Conservation (phyloP, 345 rosid species). For the Aurinia saxatilis region DNA sequence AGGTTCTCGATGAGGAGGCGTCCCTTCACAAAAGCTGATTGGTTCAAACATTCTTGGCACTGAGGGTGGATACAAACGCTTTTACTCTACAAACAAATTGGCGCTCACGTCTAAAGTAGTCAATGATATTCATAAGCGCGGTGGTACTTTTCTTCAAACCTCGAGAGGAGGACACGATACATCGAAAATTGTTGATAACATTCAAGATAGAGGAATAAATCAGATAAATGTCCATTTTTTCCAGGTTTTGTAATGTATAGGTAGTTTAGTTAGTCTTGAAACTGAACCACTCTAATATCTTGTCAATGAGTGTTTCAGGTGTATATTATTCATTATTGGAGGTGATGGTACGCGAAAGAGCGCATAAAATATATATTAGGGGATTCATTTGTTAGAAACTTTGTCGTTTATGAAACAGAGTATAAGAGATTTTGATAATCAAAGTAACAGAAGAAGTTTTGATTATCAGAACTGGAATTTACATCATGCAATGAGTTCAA, state of each 20-base stretch:
- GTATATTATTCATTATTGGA: no score
- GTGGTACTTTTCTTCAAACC: constrained; percentile 76
- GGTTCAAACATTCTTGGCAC: constrained; percentile 78
- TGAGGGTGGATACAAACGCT: constrained; percentile 85
- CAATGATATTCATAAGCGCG: no score
- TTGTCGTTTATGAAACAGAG: no score
- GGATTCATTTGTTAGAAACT: constrained; percentile 22
- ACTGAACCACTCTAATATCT: neutral
- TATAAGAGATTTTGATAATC: no score
- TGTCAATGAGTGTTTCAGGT: no score
- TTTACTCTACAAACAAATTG: constrained; percentile 66
- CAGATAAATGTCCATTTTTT: constrained; percentile 41
- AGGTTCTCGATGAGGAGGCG: no score
- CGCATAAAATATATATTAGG: constrained; percentile 76
- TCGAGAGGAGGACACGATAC: constrained; percentile 96
- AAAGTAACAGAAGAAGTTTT: no score
- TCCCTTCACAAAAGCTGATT: no score
- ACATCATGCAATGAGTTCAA: no score
- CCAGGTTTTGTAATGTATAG: neutral
- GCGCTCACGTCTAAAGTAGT: constrained; percentile 72
- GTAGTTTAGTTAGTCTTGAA: neutral
- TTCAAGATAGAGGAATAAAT: no score
- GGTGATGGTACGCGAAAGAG: constrained; percentile 92
- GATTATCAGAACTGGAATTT: no score
- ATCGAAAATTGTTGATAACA: constrained; percentile 79